Conservation (phyloP, 495 filamentous ascomycete species). For the Daldinia vernicosa region DNA sequence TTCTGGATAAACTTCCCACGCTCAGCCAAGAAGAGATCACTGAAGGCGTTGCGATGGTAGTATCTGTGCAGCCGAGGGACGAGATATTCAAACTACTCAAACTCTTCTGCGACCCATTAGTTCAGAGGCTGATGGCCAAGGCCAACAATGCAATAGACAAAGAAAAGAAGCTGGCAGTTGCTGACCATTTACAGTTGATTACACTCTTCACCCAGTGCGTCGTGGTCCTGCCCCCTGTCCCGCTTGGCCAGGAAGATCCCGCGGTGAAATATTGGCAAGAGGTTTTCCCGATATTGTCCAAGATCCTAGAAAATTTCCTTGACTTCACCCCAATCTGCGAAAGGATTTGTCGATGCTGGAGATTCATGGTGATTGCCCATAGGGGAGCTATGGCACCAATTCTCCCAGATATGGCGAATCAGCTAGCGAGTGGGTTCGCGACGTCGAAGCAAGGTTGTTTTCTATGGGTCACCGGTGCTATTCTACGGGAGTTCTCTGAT, state of each 20-base stretch:
- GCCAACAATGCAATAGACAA: slow-evolving; percentile 87
- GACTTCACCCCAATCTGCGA: slow-evolving; percentile 88
- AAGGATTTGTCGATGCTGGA: slow-evolving; percentile 91
- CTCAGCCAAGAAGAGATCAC: slow-evolving; percentile 94
- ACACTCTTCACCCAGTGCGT: slow-evolving; percentile 88
- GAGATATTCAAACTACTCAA: slow-evolving; percentile 86
- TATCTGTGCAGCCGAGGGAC: slow-evolving; percentile 82
- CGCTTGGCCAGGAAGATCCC: slow-evolving; percentile 78
- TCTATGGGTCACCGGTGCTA: slow-evolving; percentile 94
- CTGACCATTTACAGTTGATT: slow-evolving; percentile 90
- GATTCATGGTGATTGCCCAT: slow-evolving; percentile 95
- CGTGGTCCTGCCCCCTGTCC: slow-evolving; percentile 73
- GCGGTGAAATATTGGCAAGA: slow-evolving; percentile 96
- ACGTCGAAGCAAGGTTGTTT: slow-evolving; percentile 93
- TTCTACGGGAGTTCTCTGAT: slow-evolving; percentile 92
- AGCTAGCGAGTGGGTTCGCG: slow-evolving; percentile 84
- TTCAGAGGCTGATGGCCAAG: slow-evolving; percentile 82
- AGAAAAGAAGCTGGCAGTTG: slow-evolving; percentile 79
- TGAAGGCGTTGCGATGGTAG: slow-evolving; percentile 89
- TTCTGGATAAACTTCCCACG: slow-evolving; percentile 82
- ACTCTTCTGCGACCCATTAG: slow-evolving; percentile 92
- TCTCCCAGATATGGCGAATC: slow-evolving; percentile 83
- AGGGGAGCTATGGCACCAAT: slow-evolving; percentile 87
- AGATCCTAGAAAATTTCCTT: slow-evolving; percentile 85
- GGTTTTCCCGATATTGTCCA: slow-evolving; percentile 84